These are phyloP conservation scores for Solanum hybrid DNA, from an alignment of 305 asterid species.

Conservation along the genomic window DNA sequence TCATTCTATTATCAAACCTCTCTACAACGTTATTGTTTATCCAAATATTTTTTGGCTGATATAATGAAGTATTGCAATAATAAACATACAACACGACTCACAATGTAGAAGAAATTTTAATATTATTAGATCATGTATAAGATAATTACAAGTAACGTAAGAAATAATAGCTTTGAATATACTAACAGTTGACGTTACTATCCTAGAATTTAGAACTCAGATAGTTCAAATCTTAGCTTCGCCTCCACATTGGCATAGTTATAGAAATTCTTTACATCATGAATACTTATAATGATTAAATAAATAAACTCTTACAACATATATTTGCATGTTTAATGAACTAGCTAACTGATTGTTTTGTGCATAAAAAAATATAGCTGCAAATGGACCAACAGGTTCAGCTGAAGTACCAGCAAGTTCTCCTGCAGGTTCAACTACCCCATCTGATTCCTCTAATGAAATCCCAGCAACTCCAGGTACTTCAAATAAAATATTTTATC, in stretches of 20 bases:
- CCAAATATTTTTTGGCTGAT: background rate
- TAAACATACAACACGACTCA: background rate
- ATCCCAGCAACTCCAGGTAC: slow-evolving; percentile 10
- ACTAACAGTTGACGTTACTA: background rate
- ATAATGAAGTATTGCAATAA: background rate
- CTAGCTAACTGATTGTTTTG: background rate
- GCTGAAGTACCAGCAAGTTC: slow-evolving; percentile 9
- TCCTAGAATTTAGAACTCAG: background rate
- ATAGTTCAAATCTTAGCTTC: background rate
- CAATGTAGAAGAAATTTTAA: background rate
- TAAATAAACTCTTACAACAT: background rate
- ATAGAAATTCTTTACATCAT: background rate
- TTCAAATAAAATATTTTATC: background rate
- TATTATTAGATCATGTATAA: background rate
- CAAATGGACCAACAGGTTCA: slow-evolving; percentile 9
- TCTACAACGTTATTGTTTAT: background rate
- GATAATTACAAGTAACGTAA: background rate
- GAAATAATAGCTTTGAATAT: background rate
- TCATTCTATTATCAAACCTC: background rate
- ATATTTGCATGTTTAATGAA: background rate
- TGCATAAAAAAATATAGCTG: background rate
- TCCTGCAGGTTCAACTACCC: slow-evolving; percentile 11
- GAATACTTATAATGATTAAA: background rate
- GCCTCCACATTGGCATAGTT: background rate
- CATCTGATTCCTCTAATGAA: slow-evolving; percentile 13